Base-by-base conservation (phyloP, 164 flowering plant genomes). In the Piper betle region DNA sequence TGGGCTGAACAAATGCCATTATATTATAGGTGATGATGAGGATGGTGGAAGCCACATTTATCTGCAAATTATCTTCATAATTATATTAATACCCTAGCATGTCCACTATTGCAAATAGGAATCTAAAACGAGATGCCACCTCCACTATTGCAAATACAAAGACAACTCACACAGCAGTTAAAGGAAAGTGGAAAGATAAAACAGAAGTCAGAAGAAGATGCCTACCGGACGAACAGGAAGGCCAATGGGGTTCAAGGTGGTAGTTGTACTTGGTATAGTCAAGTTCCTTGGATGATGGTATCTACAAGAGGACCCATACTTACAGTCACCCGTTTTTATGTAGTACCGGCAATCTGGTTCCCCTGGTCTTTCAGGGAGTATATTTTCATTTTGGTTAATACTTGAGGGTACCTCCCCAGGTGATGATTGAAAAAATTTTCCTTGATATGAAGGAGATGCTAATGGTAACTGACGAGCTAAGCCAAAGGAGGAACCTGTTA, bases 261-360 rank as follows among this genome's bases (percentile, higher is more conserved):
- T 80, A 68, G 63, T 79, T 54, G 80, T 55, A 59, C 72, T 78
- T 53, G 78, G 77, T 33, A 77, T 52, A 63, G 68, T 67, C 75
- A 72, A 59, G 50, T 86, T 86, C 43, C 74, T 78, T 3, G 95
- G 96, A 73, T 91, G 99, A 77, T 94, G 95, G 69, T 85, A 94
- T 77, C 76, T 88, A 77, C 97, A 94, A 2, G 88, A 70, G 40
- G 97, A 75, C 52, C 97, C 97, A 77, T 64, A 94, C 80, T 87
- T 94, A 72, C 97, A 94, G 18, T 88, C 87, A 64, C 99, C 97
- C 1, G 93, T 91, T 75, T 71, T 94, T 84, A 88, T 71, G 77
- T 81, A 94, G 71, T 81, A 79, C 65, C 78, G 89, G 66, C 97
- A 91, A 71, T 94, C 96, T 64, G 86, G 91, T 71, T 85, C 85